These are phyloP conservation scores for Meyerozyma athensensis DNA, from an alignment of 1,139 yeast genomes.

Conservation along the genomic window DNA sequence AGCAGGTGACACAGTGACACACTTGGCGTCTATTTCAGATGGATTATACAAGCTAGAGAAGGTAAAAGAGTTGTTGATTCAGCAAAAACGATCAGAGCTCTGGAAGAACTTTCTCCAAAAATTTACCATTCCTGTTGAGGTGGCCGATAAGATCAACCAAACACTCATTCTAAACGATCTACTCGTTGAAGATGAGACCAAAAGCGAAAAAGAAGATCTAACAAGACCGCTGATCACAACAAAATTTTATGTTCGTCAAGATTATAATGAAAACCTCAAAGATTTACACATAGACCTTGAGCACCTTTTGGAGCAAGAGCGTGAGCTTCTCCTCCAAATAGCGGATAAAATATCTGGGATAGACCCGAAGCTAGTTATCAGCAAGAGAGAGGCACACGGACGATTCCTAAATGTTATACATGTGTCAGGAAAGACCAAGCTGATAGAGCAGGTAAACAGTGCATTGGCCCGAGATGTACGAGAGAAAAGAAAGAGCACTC, in stretches of 20 bases:
- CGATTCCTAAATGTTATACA: constrained; percentile 28
- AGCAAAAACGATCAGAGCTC: constrained; percentile 11
- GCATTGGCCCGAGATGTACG: constrained; percentile 18
- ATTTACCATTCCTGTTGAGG: constrained; percentile 26
- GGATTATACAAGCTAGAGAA: constrained; percentile 25
- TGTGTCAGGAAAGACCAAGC: constrained; percentile 30
- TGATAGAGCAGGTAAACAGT: constrained; percentile 17
- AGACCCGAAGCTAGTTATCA: constrained; percentile 27
- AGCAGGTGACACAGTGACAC: constrained; percentile 30
- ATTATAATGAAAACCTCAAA: background rate
- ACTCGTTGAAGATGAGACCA: constrained; percentile 4
- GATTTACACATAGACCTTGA: constrained; percentile 32
- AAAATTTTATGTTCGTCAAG: background rate
- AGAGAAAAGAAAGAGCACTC: constrained; percentile 26
- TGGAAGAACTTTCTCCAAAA: constrained; percentile 17
- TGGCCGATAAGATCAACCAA: constrained; percentile 23
- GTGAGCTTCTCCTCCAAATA: constrained; percentile 17
- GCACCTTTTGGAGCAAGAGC: constrained; percentile 21
- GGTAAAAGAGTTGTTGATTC: constrained; percentile 20
- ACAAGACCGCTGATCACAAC: background rate
- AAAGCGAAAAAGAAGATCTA: constrained; percentile 7
- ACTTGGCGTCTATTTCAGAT: constrained; percentile 29
- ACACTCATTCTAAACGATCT: constrained; percentile 21
- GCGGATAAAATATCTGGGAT: constrained; percentile 17
- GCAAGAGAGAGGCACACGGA: constrained; percentile 28